These are phyloP conservation scores for Zymoseptoria crescenta DNA, from an alignment of 2,329 filamentous ascomycete species.

Conservation along the genomic window DNA sequence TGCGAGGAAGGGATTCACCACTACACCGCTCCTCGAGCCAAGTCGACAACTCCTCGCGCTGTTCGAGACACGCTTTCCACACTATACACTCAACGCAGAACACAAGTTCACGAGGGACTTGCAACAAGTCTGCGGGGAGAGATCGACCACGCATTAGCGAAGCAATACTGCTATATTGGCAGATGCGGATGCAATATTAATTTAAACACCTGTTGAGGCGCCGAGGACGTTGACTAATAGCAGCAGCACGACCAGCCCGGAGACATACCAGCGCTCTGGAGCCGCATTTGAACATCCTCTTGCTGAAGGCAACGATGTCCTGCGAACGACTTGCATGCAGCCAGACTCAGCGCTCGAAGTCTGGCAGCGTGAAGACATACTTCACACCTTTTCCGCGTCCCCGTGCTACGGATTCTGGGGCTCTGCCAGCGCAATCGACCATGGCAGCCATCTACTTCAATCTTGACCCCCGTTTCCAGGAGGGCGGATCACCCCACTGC, in stretches of 20 bases:
- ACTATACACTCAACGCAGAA: constrained; percentile 29
- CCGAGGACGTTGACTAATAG: neutral
- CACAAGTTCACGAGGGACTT: constrained; percentile 35
- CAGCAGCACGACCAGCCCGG: neutral
- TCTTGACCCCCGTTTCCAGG: neutral
- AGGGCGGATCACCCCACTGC: neutral
- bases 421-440: neutral
- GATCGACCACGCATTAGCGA: neutral
- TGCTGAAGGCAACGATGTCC: neutral
- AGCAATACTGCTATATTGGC: neutral
- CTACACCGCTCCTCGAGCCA: constrained; percentile 14
- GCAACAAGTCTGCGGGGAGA: neutral
- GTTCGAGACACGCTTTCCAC: constrained; percentile 35
- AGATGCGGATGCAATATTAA: neutral
- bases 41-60: constrained; percentile 35
- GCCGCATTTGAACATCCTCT: neutral
- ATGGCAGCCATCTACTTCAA: neutral
- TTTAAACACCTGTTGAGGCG: neutral
- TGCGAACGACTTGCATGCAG: neutral
- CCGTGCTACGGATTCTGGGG: neutral
- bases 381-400: neutral
- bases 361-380: neutral
- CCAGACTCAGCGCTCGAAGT: neutral
- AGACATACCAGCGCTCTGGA: neutral
- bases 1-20: neutral